phyloP scores from a whole-genome alignment of 352 stramenopile species.

The Phytophthora colocasiae region DNA sequence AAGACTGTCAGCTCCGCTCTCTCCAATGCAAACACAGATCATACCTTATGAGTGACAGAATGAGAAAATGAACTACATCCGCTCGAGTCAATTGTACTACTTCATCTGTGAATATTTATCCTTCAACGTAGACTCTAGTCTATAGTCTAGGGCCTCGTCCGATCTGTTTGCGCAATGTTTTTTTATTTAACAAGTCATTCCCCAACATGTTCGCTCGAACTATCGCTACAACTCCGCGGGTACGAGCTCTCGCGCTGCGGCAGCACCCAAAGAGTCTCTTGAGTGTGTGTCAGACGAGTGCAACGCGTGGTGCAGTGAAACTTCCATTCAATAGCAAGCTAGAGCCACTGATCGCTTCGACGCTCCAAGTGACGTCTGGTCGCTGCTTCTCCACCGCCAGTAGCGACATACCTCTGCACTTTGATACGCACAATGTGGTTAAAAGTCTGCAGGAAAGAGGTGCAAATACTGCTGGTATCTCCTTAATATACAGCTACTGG shows the following conservation, averaged over 20 bases:
- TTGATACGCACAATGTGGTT: slow-evolving; percentile 77
- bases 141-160: too few relatives aligned
- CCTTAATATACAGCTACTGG: neutral
- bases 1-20: slow-evolving; percentile 5
- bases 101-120: neutral
- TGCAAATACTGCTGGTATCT: slow-evolving; percentile 17
- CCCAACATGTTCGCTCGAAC: slow-evolving; percentile 28
- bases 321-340: slow-evolving; percentile 1
- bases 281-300: neutral
- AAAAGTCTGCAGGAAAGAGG: slow-evolving; percentile 78
- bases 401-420: slow-evolving; percentile 35
- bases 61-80: slow-evolving; percentile 33
- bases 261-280: slow-evolving; percentile 12
- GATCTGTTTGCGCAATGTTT: slow-evolving; percentile 27
- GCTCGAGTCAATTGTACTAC: slow-evolving; percentile 12
- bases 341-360: neutral
- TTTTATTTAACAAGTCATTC: slow-evolving; percentile 5
- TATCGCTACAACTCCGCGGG: slow-evolving; percentile 2
- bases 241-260: slow-evolving; percentile 12
- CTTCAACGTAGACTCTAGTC: too few relatives aligned
- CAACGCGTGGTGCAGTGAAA: neutral
- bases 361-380: slow-evolving; percentile 18
- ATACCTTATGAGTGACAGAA: slow-evolving; percentile 49
- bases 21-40: slow-evolving; percentile 22
- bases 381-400: slow-evolving; percentile 29